These are phyloP conservation scores for Paxillus ammoniavirescens DNA, from an alignment of 768 basidiomycete species.

Conservation along the genomic window DNA sequence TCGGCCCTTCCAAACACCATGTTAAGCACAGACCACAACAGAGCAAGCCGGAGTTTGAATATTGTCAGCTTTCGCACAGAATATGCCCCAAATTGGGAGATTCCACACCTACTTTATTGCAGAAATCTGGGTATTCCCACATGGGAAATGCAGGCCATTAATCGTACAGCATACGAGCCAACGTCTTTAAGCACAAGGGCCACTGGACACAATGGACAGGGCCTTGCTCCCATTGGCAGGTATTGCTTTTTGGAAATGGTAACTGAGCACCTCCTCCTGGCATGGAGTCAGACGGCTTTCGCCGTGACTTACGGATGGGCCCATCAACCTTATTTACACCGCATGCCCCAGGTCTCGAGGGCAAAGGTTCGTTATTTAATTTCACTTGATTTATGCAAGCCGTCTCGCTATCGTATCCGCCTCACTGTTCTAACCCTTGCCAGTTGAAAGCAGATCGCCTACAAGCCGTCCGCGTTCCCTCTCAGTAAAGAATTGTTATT, in stretches of 20 bases:
- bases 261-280: no score
- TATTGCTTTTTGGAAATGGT: no score
- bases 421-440: no score
- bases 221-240: no score
- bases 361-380: background rate
- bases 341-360: background rate
- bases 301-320: background rate
- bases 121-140: slow-evolving; percentile 9
- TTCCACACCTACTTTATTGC: slow-evolving; percentile 13
- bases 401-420: no score
- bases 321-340: background rate
- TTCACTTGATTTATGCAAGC: background rate
- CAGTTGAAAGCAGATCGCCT: no score
- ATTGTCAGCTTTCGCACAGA: slow-evolving; percentile 17
- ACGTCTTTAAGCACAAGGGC: no score
- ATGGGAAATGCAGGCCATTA: background rate
- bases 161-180: background rate
- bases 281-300: background rate
- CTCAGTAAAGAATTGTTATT: no score
- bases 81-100: slow-evolving; percentile 11
- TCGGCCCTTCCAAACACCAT: slow-evolving; percentile 40
- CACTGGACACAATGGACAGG: no score
- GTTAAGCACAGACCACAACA: slow-evolving; percentile 38
- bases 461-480: no score
- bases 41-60: slow-evolving; percentile 34